These are phyloP conservation scores for Blastocystis sp. DNA, from an alignment of 352 stramenopile species.

Conservation along the genomic window DNA sequence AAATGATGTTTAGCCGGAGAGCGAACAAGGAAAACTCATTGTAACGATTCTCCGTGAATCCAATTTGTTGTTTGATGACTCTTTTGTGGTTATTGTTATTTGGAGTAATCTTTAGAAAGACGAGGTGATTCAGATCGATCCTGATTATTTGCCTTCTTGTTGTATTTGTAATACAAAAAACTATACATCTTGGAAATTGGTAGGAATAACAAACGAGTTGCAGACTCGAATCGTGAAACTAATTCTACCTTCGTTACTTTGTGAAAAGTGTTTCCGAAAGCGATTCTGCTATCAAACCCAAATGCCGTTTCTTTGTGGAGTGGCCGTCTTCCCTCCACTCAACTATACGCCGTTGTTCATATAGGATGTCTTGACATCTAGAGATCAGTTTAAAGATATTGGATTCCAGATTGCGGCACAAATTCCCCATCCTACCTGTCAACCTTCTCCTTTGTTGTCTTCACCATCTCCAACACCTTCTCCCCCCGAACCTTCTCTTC, in stretches of 20 bases:
- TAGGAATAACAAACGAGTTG: neutral
- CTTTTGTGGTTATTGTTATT: neutral
- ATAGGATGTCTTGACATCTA: neutral
- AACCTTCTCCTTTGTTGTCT: neutral
- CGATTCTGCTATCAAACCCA: conserved; percentile 5
- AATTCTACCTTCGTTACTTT: conserved; percentile 28
- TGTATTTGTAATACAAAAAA: neutral
- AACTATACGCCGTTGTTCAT: neutral
- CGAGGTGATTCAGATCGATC: no score
- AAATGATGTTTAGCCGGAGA: neutral
- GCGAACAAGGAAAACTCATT: neutral
- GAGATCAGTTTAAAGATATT: conserved; percentile 18
- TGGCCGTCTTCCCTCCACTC: conserved; percentile 1
- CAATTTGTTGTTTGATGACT: neutral
- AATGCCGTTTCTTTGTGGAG: neutral
- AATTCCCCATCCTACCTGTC: neutral
- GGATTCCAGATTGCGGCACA: neutral
- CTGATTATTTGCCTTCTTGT: neutral
- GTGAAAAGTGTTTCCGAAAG: conserved; percentile 41
- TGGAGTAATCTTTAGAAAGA: neutral
- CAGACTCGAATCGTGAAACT: neutral
- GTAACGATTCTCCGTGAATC: neutral
- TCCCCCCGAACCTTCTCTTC: neutral
- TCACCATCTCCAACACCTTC: neutral
- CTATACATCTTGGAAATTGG: conserved; percentile 1